Conservation (phyloP, 2,329 filamentous ascomycete genomes). For the Thelonectria blattea region DNA sequence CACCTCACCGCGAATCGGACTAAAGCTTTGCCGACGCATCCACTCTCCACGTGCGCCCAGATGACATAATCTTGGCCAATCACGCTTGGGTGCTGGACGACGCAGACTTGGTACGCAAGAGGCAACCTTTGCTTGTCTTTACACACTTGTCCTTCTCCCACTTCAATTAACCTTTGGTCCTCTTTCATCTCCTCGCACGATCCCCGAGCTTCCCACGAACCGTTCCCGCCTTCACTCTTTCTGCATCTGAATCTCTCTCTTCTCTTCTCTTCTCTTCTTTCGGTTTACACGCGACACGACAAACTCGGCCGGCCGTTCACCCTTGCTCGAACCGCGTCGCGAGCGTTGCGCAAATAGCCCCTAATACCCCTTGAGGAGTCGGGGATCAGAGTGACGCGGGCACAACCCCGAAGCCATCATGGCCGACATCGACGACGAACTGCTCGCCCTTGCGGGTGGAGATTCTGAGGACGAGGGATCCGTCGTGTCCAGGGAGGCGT, state of each 20-base stretch:
- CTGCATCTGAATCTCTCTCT: slow-evolving; percentile 1
- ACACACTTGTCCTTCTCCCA: slow-evolving; percentile 19
- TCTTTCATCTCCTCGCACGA: slow-evolving; percentile 14
- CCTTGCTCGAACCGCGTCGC: slow-evolving; percentile 10
- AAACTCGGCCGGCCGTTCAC: not conserved
- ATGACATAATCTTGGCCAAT: slow-evolving; percentile 39
- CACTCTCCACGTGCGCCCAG: slow-evolving; percentile 34
- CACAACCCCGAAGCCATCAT: slow-evolving; percentile 54
- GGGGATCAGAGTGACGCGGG: slow-evolving; percentile 10
- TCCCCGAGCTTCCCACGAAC: slow-evolving; percentile 13
- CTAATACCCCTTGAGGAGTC: slow-evolving; percentile 28
- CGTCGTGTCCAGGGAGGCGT: slow-evolving; percentile 60
- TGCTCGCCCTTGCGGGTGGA: slow-evolving; percentile 89
- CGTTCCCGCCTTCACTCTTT: not conserved
- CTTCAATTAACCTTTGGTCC: slow-evolving; percentile 25
- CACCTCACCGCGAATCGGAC: slow-evolving; percentile 25
- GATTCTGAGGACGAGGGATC: slow-evolving; percentile 66
- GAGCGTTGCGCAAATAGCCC: slow-evolving; percentile 16
- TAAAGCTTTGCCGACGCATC: slow-evolving; percentile 35
- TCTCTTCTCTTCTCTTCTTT: not conserved
- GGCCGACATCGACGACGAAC: slow-evolving; percentile 91
- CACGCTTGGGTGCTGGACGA: slow-evolving; percentile 27
- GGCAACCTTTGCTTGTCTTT: slow-evolving; percentile 23
- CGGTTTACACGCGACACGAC: slow-evolving; percentile 9
- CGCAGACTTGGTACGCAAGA: slow-evolving; percentile 26